Evolutionary conservation across 345 rosid species (phyloP), one percentile per base, ranked within the genome.

Genomic region (Kernera saxatilis): DNA sequence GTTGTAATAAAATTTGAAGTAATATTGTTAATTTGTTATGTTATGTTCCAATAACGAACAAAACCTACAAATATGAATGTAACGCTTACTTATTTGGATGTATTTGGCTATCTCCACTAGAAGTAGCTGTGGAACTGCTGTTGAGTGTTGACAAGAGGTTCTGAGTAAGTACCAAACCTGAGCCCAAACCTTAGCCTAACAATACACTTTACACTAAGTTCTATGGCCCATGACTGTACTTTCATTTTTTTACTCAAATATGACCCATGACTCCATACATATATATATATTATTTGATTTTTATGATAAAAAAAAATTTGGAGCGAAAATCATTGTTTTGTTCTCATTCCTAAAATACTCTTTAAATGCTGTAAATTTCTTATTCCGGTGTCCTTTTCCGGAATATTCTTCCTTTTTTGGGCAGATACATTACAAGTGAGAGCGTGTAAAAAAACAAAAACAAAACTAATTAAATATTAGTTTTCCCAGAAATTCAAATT

Each of bases 401-500:
- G 58, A 45, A 45, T 54, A 64, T 73, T 55, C 18, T 12, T 55
- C 3, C 51, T 19, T 8, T 14, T 18, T 35, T 2, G 19, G 65
- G 43, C 40, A 10, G 69, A 71, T 30, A 19, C 39, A 44, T 2
- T 30, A 46, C 26, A 55, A 7, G n/a, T 15, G 22, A 11, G 36
- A n/a, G 70, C 2, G 8, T 10, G 52, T 29, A 53, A 5, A 5
- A 22, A 15, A 6, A 8, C 1, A 5, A 0, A 5, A 36, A n/a
- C n/a, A n/a, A n/a, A n/a, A n/a, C n/a, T n/a, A n/a, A 56, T 3
- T 17, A 43, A 49, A 37, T 25, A 68, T 8, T 17, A 62, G 9
- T 5, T 12, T 3, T 37, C 2, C 32, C 2, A 13, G 5, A 45
- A 72, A 70, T 82, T 82, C 82, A 82, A 84, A 84, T 8, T 82